Conservation (phyloP, 2,329 filamentous ascomycete genomes). For the Paradendryphiella salina region DNA sequence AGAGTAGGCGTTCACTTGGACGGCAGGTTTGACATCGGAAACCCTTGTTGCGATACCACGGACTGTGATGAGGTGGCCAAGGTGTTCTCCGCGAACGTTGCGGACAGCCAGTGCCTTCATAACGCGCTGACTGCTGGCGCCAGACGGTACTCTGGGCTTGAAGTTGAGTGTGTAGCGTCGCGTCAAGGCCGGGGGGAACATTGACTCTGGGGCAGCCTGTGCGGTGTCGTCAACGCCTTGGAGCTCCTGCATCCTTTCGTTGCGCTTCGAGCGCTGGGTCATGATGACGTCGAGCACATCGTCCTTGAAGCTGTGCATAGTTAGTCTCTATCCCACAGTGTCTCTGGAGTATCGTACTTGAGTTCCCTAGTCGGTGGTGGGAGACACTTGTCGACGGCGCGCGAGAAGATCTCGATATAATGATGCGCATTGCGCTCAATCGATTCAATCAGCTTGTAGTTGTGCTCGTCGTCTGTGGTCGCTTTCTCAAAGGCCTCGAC, state of each 20-base stretch:
- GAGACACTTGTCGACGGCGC: constrained; percentile 84
- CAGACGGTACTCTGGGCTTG: constrained; percentile 79
- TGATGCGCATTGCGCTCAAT: constrained; percentile 92
- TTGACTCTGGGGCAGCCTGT: constrained; percentile 69
- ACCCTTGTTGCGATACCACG: constrained; percentile 93
- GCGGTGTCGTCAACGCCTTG: constrained; percentile 52
- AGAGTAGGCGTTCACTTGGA: constrained; percentile 97
- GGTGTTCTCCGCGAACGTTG: constrained; percentile 87
- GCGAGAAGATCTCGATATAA: constrained; percentile 88
- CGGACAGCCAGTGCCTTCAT: constrained; percentile 80
- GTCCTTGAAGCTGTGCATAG: constrained; percentile 78
- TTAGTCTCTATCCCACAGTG: constrained; percentile 24
- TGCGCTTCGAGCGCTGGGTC: constrained; percentile 84
- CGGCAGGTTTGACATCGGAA: constrained; percentile 94
- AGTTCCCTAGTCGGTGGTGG: constrained; percentile 76
- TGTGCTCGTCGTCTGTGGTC: constrained; percentile 60
- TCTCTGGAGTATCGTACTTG: constrained; percentile 58
- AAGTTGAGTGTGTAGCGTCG: constrained; percentile 95
- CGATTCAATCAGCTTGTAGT: constrained; percentile 73
- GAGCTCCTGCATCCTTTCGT: constrained; percentile 67
- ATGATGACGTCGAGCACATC: constrained; percentile 97
- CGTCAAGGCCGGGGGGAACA: constrained; percentile 89
- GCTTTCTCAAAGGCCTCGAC: constrained; percentile 75
- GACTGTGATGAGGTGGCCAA: constrained; percentile 91
- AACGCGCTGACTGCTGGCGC: constrained; percentile 62